Evolutionary conservation across 2,329 filamentous ascomycete genomes (phyloP).

Genomic region (Aspergillaceae sp.): DNA sequence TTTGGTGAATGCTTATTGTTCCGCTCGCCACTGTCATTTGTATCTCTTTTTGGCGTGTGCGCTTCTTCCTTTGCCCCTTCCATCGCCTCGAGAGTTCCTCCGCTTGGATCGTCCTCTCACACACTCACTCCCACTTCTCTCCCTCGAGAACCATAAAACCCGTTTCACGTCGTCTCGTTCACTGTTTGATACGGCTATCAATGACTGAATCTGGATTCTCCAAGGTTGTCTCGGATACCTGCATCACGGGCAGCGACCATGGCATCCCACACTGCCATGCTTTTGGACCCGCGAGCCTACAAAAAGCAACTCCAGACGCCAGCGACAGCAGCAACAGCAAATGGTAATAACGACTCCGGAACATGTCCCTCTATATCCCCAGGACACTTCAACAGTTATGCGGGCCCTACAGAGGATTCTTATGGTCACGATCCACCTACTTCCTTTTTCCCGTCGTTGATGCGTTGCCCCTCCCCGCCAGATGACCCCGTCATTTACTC

Average conservation of each 20-base stretch:
- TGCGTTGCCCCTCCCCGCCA: conserved; percentile 8
- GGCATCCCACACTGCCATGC: conserved; percentile 34
- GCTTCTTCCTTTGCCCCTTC: not conserved
- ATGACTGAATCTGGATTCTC: not conserved
- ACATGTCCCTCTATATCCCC: conserved; percentile 3
- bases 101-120: not conserved
- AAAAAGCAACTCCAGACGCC: conserved; percentile 24
- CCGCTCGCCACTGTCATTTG: not conserved
- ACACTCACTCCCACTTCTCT: not conserved
- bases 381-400: conserved; percentile 5
- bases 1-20: not conserved
- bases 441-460: conserved; percentile 7
- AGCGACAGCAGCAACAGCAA: conserved; percentile 5
- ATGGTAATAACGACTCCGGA: conserved; percentile 22
- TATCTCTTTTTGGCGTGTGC: not conserved
- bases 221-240: conserved; percentile 7
- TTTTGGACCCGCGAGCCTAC: conserved; percentile 36
- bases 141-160: not conserved
- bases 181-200: not conserved
- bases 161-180: not conserved
- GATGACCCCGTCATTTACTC: conserved; percentile 8
- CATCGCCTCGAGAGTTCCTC: not conserved
- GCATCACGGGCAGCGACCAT: conserved; percentile 17
- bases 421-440: conserved; percentile 5
- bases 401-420: conserved; percentile 1